phyloP scores from a whole-genome alignment of 108 stramenopile genomes.

The Schizochytrium sp. region DNA sequence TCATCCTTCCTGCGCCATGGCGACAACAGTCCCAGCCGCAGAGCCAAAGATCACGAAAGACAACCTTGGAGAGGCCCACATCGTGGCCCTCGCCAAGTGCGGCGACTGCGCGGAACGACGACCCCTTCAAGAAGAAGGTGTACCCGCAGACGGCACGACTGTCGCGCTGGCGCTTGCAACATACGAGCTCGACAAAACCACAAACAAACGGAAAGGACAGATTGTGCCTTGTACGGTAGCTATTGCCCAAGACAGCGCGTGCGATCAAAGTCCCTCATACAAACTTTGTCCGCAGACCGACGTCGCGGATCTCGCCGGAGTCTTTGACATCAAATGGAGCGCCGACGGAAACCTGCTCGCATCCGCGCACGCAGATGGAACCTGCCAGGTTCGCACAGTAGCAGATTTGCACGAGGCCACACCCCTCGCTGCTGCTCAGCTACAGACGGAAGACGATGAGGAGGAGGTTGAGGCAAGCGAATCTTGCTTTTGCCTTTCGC shows the following conservation, averaged over 20 bases:
- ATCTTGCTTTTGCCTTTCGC: background rate
- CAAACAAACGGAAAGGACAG: background rate
- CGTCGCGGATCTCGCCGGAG: background rate
- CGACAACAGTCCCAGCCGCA: too few relatives aligned
- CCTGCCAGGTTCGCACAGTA: background rate
- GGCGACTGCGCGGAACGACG: background rate
- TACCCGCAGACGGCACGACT: background rate
- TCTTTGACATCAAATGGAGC: slow-evolving; percentile 10
- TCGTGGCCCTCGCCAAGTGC: background rate
- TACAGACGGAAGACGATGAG: background rate
- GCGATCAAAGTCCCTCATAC: too few relatives aligned
- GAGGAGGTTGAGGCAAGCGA: background rate
- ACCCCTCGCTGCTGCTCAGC: background rate
- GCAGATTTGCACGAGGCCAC: background rate
- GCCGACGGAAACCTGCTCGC: background rate
- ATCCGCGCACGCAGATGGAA: background rate
- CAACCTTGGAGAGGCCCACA: too few relatives aligned
- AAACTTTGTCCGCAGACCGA: too few relatives aligned
- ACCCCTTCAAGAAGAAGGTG: background rate
- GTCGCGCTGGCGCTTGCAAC: background rate
- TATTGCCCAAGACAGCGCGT: too few relatives aligned
- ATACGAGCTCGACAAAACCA: background rate
- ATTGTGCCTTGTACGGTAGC: background rate
- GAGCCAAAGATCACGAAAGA: too few relatives aligned
- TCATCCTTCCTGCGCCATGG: too few relatives aligned